These are phyloP conservation scores for Neurospora sp. DNA, from an alignment of 495 filamentous ascomycete genomes.

Conservation along the genomic window DNA sequence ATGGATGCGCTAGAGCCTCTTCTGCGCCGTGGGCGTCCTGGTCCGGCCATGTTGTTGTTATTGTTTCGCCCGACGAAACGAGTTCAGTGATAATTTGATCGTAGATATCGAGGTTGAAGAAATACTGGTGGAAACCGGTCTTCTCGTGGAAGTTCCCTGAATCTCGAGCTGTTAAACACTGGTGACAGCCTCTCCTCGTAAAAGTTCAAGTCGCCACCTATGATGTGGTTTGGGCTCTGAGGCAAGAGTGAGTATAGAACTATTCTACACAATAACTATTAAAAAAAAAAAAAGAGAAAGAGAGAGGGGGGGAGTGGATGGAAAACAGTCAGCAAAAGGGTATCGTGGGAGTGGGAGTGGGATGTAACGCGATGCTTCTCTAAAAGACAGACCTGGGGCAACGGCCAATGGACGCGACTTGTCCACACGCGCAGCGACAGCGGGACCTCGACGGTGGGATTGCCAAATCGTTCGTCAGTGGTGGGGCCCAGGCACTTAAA, in stretches of 20 bases:
- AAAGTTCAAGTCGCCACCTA: background rate
- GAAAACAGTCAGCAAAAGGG: background rate
- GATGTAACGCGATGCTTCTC: background rate
- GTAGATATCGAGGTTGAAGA: background rate
- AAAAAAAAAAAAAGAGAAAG: background rate
- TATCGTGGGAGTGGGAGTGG: background rate
- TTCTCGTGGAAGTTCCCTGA: background rate
- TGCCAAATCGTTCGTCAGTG: background rate
- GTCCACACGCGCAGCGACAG: background rate
- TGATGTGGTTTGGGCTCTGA: background rate
- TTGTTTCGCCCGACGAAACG: background rate
- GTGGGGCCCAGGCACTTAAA: background rate
- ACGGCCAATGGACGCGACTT: background rate
- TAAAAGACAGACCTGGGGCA: background rate
- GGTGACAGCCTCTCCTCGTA: background rate
- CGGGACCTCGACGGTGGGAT: background rate
- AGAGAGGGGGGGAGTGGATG: too few species aligned
- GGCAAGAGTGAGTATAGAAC: background rate
- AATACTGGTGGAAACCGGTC: background rate
- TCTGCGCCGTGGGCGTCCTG: conserved; percentile 22
- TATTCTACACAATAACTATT: background rate
- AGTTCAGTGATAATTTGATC: background rate
- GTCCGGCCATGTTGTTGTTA: conserved; percentile 16
- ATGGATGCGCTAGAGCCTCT: conserved; percentile 23
- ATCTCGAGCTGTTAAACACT: background rate